Conservation (phyloP, 1,139 yeast species). For the Yamadazyma diddensiae region DNA sequence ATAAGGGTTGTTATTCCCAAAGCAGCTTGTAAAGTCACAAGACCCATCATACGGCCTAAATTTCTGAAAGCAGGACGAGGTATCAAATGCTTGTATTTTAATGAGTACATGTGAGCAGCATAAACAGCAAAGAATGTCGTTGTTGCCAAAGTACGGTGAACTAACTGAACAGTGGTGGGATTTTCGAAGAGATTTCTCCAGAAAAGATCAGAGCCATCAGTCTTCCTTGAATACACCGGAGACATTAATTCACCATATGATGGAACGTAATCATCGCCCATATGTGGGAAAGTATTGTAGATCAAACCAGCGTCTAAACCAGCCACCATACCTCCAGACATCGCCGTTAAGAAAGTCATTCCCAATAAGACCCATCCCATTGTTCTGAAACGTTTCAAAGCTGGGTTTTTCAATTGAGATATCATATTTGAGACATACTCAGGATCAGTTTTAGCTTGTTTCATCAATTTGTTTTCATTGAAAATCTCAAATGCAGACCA, state of each 20-base stretch:
- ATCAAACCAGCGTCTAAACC: constrained; percentile 97
- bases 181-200: constrained; percentile 95
- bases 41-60: constrained; percentile 71
- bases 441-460: constrained; percentile 48
- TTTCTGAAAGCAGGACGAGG: constrained; percentile 56
- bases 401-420: constrained; percentile 49
- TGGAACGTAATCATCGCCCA: constrained; percentile 85
- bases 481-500: constrained; percentile 86
- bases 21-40: constrained; percentile 77
- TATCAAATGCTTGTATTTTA: constrained; percentile 52
- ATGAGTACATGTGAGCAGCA: constrained; percentile 63
- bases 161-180: constrained; percentile 93
- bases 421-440: constrained; percentile 51
- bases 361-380: constrained; percentile 55
- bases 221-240: constrained; percentile 64
- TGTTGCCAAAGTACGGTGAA: constrained; percentile 83
- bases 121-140: constrained; percentile 73
- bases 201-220: constrained; percentile 68
- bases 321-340: constrained; percentile 98
- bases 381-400: constrained; percentile 54
- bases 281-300: constrained; percentile 93
- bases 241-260: constrained; percentile 71
- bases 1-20: constrained; percentile 84
- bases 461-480: constrained; percentile 65
- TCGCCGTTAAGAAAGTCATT: constrained; percentile 80